These are phyloP conservation scores for Tricholoma matsutake DNA, from an alignment of 768 basidiomycete species.

Conservation along the genomic window DNA sequence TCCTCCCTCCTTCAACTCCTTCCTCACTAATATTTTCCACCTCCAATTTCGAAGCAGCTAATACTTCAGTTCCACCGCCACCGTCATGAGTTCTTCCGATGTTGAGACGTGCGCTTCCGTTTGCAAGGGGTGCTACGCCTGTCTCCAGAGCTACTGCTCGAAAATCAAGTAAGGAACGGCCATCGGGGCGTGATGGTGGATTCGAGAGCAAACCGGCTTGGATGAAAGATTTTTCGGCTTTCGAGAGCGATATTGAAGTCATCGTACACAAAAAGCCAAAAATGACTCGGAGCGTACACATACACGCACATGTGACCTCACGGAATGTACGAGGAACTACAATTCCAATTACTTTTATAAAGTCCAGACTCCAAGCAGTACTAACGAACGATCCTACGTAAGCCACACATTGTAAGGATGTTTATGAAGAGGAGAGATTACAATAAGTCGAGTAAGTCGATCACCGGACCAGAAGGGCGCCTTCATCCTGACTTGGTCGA, in stretches of 20 bases:
- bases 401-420: too few relatives aligned
- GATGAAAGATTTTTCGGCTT: slow-evolving; percentile 78
- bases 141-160: slow-evolving; percentile 72
- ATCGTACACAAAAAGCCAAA: background rate
- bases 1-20: slow-evolving; percentile 54
- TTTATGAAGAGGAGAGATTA: too few relatives aligned
- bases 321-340: too few relatives aligned
- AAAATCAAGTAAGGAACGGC: slow-evolving; percentile 64
- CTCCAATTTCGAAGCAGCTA: slow-evolving; percentile 79
- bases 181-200: slow-evolving; percentile 73
- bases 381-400: too few relatives aligned
- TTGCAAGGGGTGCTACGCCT: slow-evolving; percentile 75
- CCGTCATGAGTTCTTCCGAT: slow-evolving; percentile 61
- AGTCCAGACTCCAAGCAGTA: too few relatives aligned
- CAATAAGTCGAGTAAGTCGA: background rate
- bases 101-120: slow-evolving; percentile 75
- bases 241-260: slow-evolving; percentile 48
- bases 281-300: too few relatives aligned
- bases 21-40: slow-evolving; percentile 55
- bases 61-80: slow-evolving; percentile 70
- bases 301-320: too few relatives aligned
- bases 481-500: slow-evolving; percentile 19
- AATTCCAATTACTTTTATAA: too few relatives aligned
- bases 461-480: slow-evolving; percentile 15
- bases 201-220: slow-evolving; percentile 57